These are phyloP conservation scores for Alternaria sp. DNA, from an alignment of 2,329 filamentous ascomycete species.

Conservation along the genomic window DNA sequence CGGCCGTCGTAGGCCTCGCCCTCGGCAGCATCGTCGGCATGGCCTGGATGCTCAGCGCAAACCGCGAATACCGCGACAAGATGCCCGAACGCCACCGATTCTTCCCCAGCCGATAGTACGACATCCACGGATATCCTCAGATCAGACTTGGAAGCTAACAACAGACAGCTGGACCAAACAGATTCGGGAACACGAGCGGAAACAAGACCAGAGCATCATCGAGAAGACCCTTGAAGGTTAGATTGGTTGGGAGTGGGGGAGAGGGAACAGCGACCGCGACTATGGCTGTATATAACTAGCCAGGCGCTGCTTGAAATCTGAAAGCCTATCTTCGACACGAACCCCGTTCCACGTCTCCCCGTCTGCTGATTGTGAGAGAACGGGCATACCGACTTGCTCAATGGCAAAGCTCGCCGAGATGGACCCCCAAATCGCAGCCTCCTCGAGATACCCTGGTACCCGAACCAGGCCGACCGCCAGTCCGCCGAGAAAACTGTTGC, in stretches of 20 bases:
- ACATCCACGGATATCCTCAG: constrained; percentile 28
- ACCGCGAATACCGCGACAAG: constrained; percentile 73
- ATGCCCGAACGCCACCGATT: constrained; percentile 80
- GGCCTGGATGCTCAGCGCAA: constrained; percentile 74
- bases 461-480: constrained; percentile 62
- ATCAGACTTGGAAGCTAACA: constrained; percentile 32
- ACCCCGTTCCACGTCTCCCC: constrained; percentile 58
- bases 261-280: constrained; percentile 18
- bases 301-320: constrained; percentile 50
- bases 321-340: constrained; percentile 51
- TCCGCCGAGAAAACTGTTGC: constrained; percentile 83
- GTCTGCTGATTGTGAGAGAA: constrained; percentile 48
- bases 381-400: constrained; percentile 88
- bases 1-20: constrained; percentile 72
- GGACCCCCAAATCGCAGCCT: constrained; percentile 78
- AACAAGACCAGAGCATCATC: constrained; percentile 43
- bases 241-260: background rate
- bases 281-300: constrained; percentile 49
- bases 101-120: constrained; percentile 84
- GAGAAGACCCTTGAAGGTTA: constrained; percentile 20
- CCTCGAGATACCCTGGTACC: constrained; percentile 58
- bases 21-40: constrained; percentile 72
- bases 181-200: constrained; percentile 71
- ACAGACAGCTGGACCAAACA: constrained; percentile 71
- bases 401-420: constrained; percentile 92